Base-by-base conservation (phyloP, 805 yeast species). In the Yarrowia bubula region DNA sequence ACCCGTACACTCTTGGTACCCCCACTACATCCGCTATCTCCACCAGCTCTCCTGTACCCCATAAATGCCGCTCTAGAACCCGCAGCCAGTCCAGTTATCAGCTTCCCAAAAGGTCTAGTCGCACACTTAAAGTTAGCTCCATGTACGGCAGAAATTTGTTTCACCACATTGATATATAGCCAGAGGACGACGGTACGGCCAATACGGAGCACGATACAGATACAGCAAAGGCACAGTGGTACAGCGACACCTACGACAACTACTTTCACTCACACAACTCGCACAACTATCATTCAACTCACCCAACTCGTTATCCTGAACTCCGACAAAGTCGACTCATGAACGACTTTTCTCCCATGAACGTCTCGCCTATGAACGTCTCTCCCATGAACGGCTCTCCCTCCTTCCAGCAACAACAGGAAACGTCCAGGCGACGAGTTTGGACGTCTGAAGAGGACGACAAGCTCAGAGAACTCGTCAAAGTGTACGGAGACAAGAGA, bases 361-460 rank as follows among this genome's bases (percentile, higher is more conserved):
- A 55, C 38, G 61, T 55, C 11, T 55, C 61, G 15, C 61, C 61
- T 28, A 55, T 55, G 60, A 53, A 53, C 18, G 37, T 53, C 37
- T 53, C 60, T 17, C 60, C 60, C 46, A 53, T 53, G 61, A 55
- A 55, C 31, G 61, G 47, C 11, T 55, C 61, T 5, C 61, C 61
- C 11, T 37, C 32, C 4, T 38, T 39, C 17, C 61, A 55, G 33
- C 61, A 50, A 31, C 42, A 48, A 37, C 42, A 35, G 57, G 61
- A 55, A 28, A 55, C 61, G 47, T 55, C 61, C 37, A 47, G 61
- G 13, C 67, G 78, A 32, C 66, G 77, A 50, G 69, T 67, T 11
- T 92, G 97, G 97, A 79, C 86, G 3, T 81, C 83, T 58, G 86
- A 85, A 38, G 97, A 92, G 68, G 98, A 92, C 75, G 78, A 77